phyloP scores from a whole-genome alignment of 305 asterid species.

The Fraxinus latifolia region DNA sequence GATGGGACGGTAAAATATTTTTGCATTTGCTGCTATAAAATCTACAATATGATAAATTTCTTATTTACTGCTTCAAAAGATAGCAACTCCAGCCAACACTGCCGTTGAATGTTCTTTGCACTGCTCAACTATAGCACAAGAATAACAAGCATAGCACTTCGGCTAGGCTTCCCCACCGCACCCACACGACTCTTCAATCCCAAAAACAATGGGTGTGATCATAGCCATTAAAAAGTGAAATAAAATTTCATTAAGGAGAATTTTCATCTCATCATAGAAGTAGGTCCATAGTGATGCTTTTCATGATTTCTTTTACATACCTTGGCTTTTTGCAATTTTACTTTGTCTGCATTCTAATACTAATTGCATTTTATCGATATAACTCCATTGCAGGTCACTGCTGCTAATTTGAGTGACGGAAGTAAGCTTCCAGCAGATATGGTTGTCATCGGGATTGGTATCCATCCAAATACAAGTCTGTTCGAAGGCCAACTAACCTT shows the following conservation, averaged over 20 bases:
- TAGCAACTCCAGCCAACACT: neutral
- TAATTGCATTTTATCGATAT: neutral
- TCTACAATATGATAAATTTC: neutral
- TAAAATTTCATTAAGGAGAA: neutral
- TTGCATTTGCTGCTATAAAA: slow-evolving; percentile 5
- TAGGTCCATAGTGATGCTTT: neutral
- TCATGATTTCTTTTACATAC: neutral
- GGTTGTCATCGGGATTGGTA: slow-evolving; percentile 74
- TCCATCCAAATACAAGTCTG: slow-evolving; percentile 63
- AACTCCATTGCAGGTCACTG: slow-evolving; percentile 48
- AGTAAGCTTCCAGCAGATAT: slow-evolving; percentile 58
- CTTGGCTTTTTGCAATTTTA: neutral
- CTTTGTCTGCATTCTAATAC: neutral
- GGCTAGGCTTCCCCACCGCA: too few species aligned
- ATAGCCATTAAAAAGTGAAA: neutral
- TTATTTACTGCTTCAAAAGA: neutral
- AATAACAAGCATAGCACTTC: too few species aligned
- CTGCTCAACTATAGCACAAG: too few species aligned
- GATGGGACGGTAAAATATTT: slow-evolving; percentile 59
- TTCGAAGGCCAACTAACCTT: slow-evolving; percentile 74
- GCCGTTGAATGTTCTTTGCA: too few species aligned
- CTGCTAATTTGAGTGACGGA: slow-evolving; percentile 66
- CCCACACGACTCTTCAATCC: neutral
- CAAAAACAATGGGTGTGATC: neutral
- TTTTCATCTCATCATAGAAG: neutral